Evolutionary conservation across 2,329 filamentous ascomycete genomes (phyloP).

Genomic region (Trichoderma sp.): DNA sequence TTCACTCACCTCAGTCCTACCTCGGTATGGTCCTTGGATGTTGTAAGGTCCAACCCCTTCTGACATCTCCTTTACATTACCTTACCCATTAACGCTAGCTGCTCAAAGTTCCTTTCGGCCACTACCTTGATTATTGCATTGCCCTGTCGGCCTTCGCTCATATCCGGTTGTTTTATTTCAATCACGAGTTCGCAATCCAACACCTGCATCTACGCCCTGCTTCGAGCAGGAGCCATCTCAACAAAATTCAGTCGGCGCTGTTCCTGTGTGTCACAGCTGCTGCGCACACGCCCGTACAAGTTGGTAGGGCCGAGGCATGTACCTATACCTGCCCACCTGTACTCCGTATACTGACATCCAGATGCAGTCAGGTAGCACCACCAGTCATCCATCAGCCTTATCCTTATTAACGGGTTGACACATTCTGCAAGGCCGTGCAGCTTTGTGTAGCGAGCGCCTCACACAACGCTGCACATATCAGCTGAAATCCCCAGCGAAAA

Average conservation of each 20-base stretch:
- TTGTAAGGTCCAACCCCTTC: neutral
- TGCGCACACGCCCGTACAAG: neutral
- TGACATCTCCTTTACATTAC: neutral
- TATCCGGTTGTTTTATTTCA: neutral
- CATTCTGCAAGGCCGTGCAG: neutral
- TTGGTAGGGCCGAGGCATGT: neutral
- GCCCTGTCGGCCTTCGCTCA: neutral
- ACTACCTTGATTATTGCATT: neutral
- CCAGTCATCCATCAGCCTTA: slow-evolving; percentile 6
- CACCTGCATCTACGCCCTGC: neutral
- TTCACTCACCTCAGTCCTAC: neutral
- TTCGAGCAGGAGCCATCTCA: neutral
- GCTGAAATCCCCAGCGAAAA: neutral
- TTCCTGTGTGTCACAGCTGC: neutral
- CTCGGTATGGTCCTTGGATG: neutral
- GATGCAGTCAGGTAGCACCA: neutral
- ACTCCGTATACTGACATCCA: too few species aligned
- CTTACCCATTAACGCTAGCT: neutral
- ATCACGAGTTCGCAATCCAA: neutral
- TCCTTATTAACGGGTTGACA: neutral
- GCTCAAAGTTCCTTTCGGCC: neutral
- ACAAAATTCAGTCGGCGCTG: neutral
- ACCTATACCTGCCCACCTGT: neutral
- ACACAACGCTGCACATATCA: neutral
- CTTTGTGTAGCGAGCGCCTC: neutral